These are phyloP conservation scores for Pezicula radicicola DNA, from an alignment of 2,329 filamentous ascomycete species.

Conservation along the genomic window DNA sequence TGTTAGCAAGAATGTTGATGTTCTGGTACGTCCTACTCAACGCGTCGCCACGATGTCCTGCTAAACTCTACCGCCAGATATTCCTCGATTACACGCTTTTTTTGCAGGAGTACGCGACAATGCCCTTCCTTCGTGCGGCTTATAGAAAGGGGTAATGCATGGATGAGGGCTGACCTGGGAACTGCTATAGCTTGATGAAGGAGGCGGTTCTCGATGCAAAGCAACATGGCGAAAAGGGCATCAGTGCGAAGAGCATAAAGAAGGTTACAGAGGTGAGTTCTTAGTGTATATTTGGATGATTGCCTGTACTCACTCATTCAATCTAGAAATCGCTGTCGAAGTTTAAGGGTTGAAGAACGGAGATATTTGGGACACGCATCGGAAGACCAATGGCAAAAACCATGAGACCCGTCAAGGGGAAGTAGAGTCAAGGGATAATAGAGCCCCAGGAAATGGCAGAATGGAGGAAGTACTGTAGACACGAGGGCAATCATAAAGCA, in stretches of 20 bases:
- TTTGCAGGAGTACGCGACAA: slow-evolving; percentile 54
- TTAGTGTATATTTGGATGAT: no score
- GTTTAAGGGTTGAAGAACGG: slow-evolving; percentile 25
- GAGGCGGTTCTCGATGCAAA: slow-evolving; percentile 77
- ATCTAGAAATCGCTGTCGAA: slow-evolving; percentile 22
- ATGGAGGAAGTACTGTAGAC: no score
- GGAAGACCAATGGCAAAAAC: no score
- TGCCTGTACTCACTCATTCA: neutral
- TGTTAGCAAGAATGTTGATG: slow-evolving; percentile 81
- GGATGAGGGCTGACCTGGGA: neutral
- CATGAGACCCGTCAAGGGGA: no score
- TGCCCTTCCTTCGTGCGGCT: neutral
- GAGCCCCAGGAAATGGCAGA: no score
- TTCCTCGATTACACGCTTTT: slow-evolving; percentile 84
- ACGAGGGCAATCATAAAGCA: no score
- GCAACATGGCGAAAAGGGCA: slow-evolving; percentile 66
- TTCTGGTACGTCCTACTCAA: slow-evolving; percentile 58
- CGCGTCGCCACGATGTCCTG: slow-evolving; percentile 13
- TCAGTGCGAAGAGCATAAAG: slow-evolving; percentile 73
- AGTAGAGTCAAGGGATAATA: no score
- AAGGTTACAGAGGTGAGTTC: slow-evolving; percentile 68
- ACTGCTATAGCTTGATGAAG: slow-evolving; percentile 61
- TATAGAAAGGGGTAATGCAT: neutral
- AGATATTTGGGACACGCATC: neutral
- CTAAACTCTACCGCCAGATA: slow-evolving; percentile 51